phyloP scores from a whole-genome alignment of 805 yeast species.

The Starmerella scarabaei region DNA sequence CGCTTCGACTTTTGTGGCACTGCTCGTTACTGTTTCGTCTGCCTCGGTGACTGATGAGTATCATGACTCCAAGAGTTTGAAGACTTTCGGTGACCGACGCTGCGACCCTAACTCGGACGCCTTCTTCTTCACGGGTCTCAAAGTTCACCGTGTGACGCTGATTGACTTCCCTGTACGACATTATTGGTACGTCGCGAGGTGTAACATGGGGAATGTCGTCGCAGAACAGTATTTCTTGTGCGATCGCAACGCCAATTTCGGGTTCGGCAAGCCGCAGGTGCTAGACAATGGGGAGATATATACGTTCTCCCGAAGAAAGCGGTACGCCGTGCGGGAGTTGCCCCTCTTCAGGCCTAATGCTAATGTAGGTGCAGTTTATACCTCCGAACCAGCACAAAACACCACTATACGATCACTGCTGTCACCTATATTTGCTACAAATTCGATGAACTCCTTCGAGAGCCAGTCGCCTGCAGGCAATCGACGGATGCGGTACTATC shows the following conservation, averaged over 20 bases:
- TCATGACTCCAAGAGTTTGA: too few species aligned
- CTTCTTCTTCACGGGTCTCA: slow-evolving; percentile 43
- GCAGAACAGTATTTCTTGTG: slow-evolving; percentile 12
- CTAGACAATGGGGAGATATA: slow-evolving; percentile 32
- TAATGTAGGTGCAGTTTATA: slow-evolving; percentile 53
- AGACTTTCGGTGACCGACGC: slow-evolving; percentile 8
- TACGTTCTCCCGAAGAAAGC: slow-evolving; percentile 45
- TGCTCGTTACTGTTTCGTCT: too few species aligned
- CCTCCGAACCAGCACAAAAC: slow-evolving; percentile 26
- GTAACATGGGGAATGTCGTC: slow-evolving; percentile 35
- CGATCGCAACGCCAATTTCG: slow-evolving; percentile 13
- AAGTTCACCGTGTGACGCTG: slow-evolving; percentile 38
- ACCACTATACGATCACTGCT: slow-evolving; percentile 35
- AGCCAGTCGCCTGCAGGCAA: slow-evolving; percentile 11
- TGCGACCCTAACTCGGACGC: slow-evolving; percentile 12
- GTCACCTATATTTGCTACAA: slow-evolving; percentile 48
- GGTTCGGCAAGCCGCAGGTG: slow-evolving; percentile 14
- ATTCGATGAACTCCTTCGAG: slow-evolving; percentile 36
- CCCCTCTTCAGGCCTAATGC: slow-evolving; percentile 43
- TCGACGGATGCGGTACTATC: slow-evolving; percentile 36
- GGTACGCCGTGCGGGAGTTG: slow-evolving; percentile 36
- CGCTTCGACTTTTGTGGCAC: too few species aligned
- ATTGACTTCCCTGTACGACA: slow-evolving; percentile 34
- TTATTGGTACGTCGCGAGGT: slow-evolving; percentile 37
- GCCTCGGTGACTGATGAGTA: too few species aligned